A percentile compares a stretch with the other conserved stretches of the same genome.
phyloP scores from a whole-genome alignment of 169 alveolate genomes.

The Plasmodium malariae region DNA sequence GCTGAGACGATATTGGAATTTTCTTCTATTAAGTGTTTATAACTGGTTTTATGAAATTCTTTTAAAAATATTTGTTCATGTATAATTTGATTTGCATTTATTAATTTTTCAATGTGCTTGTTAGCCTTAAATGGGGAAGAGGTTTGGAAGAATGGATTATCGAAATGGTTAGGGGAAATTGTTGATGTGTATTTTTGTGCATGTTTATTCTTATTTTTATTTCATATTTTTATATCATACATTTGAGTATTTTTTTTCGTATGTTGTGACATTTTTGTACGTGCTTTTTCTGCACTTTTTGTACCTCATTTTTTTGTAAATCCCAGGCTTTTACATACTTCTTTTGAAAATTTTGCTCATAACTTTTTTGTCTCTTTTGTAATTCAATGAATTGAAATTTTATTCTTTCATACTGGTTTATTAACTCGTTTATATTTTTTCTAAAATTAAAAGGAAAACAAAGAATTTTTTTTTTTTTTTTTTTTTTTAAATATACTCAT shows the following conservation, averaged over 20 bases:
- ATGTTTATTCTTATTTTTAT: background rate
- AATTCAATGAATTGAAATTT: conserved; percentile 61
- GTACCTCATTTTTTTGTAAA: conserved; percentile 61
- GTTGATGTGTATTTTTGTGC: background rate
- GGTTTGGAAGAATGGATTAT: background rate
- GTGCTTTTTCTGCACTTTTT: background rate
- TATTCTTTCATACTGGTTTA: conserved; percentile 64
- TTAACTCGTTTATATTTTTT: conserved; percentile 39
- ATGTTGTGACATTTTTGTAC: too few species aligned
- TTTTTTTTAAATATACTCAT: too few species aligned
- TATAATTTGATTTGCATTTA: conserved; percentile 53
- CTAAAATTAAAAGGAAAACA: background rate
- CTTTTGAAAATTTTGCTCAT: conserved; percentile 54
- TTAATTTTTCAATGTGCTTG: conserved; percentile 50
- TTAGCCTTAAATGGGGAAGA: conserved; percentile 14
- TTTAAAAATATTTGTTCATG: conserved; percentile 64
- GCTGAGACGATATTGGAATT: background rate
- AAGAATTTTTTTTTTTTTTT: too few species aligned
- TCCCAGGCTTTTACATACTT: conserved; percentile 67
- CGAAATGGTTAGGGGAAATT: background rate
- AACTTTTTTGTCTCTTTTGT: conserved; percentile 64
- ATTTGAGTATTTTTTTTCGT: background rate
- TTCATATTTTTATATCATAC: background rate
- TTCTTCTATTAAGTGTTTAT: conserved; percentile 55
- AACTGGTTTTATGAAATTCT: conserved; percentile 40